Conservation (phyloP, 75 land plant genomes). For the Larix kaempferi region DNA sequence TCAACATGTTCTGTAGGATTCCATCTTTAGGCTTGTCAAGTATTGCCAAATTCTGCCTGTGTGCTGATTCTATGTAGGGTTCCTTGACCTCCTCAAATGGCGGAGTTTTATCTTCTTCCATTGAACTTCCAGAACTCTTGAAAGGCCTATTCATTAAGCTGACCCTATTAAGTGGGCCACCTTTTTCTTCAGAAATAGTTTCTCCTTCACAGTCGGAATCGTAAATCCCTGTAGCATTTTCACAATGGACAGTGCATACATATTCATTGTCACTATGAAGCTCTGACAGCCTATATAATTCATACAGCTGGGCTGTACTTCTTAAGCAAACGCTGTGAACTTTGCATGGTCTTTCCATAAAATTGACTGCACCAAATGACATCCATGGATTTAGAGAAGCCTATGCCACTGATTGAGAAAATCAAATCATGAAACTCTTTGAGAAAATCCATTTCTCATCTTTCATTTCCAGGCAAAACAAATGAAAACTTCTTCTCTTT, state of each 20-base stretch:
- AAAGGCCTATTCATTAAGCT: background rate
- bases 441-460: background rate
- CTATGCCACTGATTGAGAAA: background rate
- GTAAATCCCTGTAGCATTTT: background rate
- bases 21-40: background rate
- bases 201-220: background rate
- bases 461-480: constrained; percentile 7
- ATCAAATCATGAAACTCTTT: background rate
- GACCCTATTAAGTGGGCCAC: background rate
- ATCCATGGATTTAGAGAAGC: background rate
- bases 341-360: constrained; percentile 6
- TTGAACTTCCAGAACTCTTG: background rate
- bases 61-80: background rate
- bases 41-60: background rate
- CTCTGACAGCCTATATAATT: constrained; percentile 5
- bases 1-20: background rate
- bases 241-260: background rate
- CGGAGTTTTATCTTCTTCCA: background rate
- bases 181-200: background rate
- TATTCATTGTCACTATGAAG: background rate
- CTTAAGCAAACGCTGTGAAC: background rate
- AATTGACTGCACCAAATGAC: constrained; percentile 4
- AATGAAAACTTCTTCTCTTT: constrained; percentile 2
- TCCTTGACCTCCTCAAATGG: background rate
- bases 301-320: background rate